Conservation (phyloP, 1,284 basidiomycete species). For the Rhodotorula sp. region DNA sequence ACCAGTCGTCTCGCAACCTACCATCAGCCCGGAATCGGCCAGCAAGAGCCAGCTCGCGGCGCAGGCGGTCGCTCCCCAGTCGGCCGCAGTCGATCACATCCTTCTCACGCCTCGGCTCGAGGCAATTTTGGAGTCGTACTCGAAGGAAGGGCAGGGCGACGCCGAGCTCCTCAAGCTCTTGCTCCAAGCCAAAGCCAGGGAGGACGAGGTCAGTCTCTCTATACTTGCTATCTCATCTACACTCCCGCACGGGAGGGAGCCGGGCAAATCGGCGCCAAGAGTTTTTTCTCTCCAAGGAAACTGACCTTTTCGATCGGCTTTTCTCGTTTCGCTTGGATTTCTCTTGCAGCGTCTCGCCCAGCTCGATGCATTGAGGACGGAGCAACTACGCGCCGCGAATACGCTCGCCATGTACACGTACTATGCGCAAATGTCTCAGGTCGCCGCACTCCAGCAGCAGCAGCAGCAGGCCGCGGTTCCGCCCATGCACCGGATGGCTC, state of each 20-base stretch:
- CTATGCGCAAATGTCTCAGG: slow-evolving; percentile 17
- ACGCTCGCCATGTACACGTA: slow-evolving; percentile 24
- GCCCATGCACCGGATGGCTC: neutral
- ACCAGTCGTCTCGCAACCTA: neutral
- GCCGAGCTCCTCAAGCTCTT: slow-evolving; percentile 42
- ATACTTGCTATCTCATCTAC: neutral
- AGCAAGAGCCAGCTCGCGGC: neutral
- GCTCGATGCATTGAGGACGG: slow-evolving; percentile 32
- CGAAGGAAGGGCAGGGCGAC: slow-evolving; percentile 39
- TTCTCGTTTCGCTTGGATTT: neutral
- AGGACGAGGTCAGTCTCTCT: slow-evolving; percentile 41
- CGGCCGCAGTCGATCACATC: neutral
- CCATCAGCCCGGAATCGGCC: neutral
- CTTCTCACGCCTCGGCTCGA: slow-evolving; percentile 36
- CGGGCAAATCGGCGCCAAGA: neutral
- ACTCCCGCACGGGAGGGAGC: neutral
- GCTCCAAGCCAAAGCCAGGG: slow-evolving; percentile 41
- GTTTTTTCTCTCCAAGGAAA: neutral
- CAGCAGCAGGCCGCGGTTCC: neutral
- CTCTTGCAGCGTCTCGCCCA: slow-evolving; percentile 36
- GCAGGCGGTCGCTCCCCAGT: neutral
- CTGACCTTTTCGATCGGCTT: neutral
- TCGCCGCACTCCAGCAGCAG: slow-evolving; percentile 13
- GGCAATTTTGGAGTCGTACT: slow-evolving; percentile 37
- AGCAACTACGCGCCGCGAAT: slow-evolving; percentile 39